Conservation (phyloP, 805 yeast genomes). For the Candida methanosorbosa region DNA sequence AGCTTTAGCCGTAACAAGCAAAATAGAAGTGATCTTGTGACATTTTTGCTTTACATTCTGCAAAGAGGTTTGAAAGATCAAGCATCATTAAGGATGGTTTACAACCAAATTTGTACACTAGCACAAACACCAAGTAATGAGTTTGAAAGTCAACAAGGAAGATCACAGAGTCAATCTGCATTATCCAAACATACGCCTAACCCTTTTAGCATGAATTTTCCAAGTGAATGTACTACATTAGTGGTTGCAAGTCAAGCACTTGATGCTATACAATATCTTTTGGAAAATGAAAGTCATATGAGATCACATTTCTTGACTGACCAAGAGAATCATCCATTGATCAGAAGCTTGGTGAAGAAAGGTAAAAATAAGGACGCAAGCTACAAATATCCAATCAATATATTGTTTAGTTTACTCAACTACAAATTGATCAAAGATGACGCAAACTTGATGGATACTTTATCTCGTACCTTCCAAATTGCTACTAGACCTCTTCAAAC, state of each 20-base stretch:
- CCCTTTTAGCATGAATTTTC: conserved; percentile 27
- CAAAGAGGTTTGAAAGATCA: conserved; percentile 68
- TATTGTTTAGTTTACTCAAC: conserved; percentile 53
- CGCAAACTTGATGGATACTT: conserved; percentile 63
- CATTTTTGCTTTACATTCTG: conserved; percentile 55
- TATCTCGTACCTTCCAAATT: conserved; percentile 68
- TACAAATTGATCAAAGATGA: conserved; percentile 62
- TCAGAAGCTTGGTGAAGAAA: conserved; percentile 28
- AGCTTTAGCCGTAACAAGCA: conserved; percentile 70
- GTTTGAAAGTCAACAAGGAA: not conserved
- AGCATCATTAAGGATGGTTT: conserved; percentile 52
- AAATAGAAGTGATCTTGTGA: conserved; percentile 66
- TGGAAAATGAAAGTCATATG: conserved; percentile 59
- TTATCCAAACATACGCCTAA: conserved; percentile 4
- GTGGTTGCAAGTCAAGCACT: conserved; percentile 70
- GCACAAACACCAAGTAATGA: not conserved
- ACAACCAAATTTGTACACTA: conserved; percentile 43
- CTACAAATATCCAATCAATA: conserved; percentile 64
- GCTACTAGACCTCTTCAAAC: conserved; percentile 65
- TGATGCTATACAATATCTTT: conserved; percentile 62
- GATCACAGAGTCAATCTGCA: not conserved
- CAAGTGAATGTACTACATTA: conserved; percentile 57
- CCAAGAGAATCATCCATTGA: conserved; percentile 48
- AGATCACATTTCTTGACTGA: conserved; percentile 73
- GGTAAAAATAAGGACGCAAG: conserved; percentile 30